Evolutionary conservation across 2,329 filamentous ascomycete species (phyloP).

Genomic region (Periconia sp.): DNA sequence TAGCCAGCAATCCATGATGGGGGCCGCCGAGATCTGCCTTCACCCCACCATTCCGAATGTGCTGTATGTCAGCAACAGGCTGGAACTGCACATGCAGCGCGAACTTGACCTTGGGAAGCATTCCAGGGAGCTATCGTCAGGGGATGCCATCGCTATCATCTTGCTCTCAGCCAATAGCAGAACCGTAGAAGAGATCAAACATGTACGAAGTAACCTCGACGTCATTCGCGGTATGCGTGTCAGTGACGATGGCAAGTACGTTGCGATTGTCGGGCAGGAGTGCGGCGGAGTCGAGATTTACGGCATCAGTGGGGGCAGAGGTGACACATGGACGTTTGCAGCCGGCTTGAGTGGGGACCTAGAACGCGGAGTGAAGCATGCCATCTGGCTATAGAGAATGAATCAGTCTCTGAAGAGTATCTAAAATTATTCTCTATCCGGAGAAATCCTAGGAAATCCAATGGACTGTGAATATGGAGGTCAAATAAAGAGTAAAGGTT

Average conservation of each 20-base stretch:
- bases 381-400: no score
- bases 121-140: background rate
- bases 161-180: background rate
- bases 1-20: background rate
- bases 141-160: background rate
- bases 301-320: no score
- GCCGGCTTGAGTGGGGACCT: no score
- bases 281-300: no score
- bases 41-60: background rate
- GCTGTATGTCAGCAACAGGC: background rate
- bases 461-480: no score
- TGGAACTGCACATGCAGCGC: background rate
- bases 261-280: no score
- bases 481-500: no score
- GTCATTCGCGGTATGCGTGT: background rate
- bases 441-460: no score
- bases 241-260: background rate
- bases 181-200: background rate
- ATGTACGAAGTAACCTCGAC: background rate
- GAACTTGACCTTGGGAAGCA: background rate
- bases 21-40: background rate
- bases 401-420: no score
- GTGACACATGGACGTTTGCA: no score
- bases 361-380: no score
- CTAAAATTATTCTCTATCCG: no score